Conservation (phyloP, 805 yeast species). For the Starmerella stellata region DNA sequence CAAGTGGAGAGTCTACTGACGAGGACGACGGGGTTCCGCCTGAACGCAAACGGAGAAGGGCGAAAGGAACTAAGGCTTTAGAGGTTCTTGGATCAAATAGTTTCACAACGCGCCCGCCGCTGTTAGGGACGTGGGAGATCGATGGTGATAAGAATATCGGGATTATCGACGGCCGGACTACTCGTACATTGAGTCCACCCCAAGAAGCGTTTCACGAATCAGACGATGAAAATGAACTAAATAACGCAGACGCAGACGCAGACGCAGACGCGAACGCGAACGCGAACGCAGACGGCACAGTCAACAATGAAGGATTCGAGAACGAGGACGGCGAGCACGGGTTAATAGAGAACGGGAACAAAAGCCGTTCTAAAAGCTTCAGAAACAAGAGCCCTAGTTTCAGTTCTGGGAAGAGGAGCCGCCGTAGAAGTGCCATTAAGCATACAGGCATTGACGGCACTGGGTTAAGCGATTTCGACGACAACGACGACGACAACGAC, state of each 20-base stretch:
- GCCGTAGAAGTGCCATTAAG: too few species aligned
- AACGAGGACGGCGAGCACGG: slow-evolving; percentile 1
- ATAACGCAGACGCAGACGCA: neutral
- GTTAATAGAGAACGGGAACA: slow-evolving; percentile 1
- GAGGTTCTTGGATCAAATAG: slow-evolving; percentile 80
- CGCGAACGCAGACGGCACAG: slow-evolving; percentile 2
- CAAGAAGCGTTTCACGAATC: slow-evolving; percentile 2
- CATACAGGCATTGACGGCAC: slow-evolving; percentile 12
- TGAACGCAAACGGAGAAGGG: slow-evolving; percentile 29
- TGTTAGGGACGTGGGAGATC: slow-evolving; percentile 70
- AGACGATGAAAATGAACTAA: too few species aligned
- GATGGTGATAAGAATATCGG: slow-evolving; percentile 62
- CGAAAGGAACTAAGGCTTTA: slow-evolving; percentile 63
- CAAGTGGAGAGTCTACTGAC: slow-evolving; percentile 81
- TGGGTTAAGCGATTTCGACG: slow-evolving; percentile 19
- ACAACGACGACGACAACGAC: slow-evolving; percentile 12
- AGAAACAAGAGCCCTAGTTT: too few species aligned
- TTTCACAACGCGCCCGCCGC: slow-evolving; percentile 76
- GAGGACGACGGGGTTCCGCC: slow-evolving; percentile 75
- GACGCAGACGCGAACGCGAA: slow-evolving; percentile 1
- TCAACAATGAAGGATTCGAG: neutral
- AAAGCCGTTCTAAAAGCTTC: neutral
- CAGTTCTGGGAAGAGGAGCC: too few species aligned
- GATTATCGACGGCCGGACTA: slow-evolving; percentile 83
- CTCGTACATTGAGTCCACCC: slow-evolving; percentile 55